Base-by-base conservation (phyloP, 495 filamentous ascomycete species). In the Pyrenopolyporus hunteri region DNA sequence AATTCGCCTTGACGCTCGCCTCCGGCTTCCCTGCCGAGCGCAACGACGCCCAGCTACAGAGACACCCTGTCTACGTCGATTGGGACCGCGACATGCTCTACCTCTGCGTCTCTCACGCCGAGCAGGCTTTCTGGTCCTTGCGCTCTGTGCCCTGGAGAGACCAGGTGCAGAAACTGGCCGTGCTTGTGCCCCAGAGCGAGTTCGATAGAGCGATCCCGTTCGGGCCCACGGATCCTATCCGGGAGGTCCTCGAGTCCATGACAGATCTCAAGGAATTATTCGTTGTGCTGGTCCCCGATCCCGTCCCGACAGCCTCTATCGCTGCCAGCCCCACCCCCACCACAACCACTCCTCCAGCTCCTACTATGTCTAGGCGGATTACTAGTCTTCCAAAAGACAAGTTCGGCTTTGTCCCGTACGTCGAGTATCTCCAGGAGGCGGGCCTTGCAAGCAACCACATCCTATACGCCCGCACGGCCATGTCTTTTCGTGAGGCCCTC, bases 71-170 rank as follows among this genome's bases (percentile, higher is more conserved):
- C 17, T 65, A 65, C 23, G 50, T 59, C 25, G 56, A 65, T 45
- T 65, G 49, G 49, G 26, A 39, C 6, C 36, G 55, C n/a, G 62
- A 65, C 45, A 46, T 64, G 61, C 28, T 65, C 17, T 65, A 65
- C 31, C 51, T 65, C 11, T 65, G 55, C 28, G 56, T 54, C 1
- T 25, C 44, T 11, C 37, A 59, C 14, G 37, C 56, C 17, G 62
- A 65, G 50, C 62, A 65, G 23, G 62, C 62, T 13, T 59, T 65
- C 39, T 65, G 62, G 62, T 50, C 56, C 4, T 20, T 65, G 10
- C 56, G 62, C 36, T 28, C 29, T 6, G 50, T 55, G 26, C 36
- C 29, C 8, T 65, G 62, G 62, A 36, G 56, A 8, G 32, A 40
- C 8, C 28, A 26, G 0, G 37, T 65, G 6, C 28, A 20, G 39